These are phyloP conservation scores for Xylaria intraflava DNA, from an alignment of 495 filamentous ascomycete species.

Conservation along the genomic window DNA sequence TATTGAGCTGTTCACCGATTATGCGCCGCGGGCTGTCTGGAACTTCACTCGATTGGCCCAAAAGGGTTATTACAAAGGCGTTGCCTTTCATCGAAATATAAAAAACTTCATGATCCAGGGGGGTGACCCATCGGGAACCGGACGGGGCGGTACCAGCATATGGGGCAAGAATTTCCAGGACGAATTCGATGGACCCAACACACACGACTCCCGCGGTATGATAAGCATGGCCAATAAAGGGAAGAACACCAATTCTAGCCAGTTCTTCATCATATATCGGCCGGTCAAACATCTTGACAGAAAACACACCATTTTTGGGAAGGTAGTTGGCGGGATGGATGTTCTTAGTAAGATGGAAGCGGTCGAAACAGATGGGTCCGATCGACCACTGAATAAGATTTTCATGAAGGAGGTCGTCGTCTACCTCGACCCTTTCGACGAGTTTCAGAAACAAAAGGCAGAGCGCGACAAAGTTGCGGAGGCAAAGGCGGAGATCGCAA, in stretches of 20 bases:
- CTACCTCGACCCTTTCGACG: slow-evolving; percentile 92
- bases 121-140: slow-evolving; percentile 87
- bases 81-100: slow-evolving; percentile 88
- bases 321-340: slow-evolving; percentile 71
- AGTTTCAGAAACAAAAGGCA: slow-evolving; percentile 64
- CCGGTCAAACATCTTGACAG: slow-evolving; percentile 75
- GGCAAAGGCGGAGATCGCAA: slow-evolving; percentile 45
- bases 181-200: slow-evolving; percentile 82
- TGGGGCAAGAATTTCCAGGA: slow-evolving; percentile 92
- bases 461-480: slow-evolving; percentile 46
- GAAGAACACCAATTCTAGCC: slow-evolving; percentile 89
- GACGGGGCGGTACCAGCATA: slow-evolving; percentile 74
- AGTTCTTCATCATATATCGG: slow-evolving; percentile 94
- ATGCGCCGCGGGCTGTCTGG: slow-evolving; percentile 88
- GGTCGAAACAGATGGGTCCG: slow-evolving; percentile 57
- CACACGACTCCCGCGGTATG: slow-evolving; percentile 71
- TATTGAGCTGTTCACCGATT: slow-evolving; percentile 84
- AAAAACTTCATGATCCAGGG: slow-evolving; percentile 97
- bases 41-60: slow-evolving; percentile 89
- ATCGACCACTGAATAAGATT: slow-evolving; percentile 68
- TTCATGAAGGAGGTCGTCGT: slow-evolving; percentile 76
- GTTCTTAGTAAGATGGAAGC: slow-evolving; percentile 70
- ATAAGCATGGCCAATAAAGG: slow-evolving; percentile 97
- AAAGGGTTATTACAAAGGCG: slow-evolving; percentile 78
- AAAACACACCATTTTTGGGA: slow-evolving; percentile 95